Base-by-base conservation (phyloP, 176 grass and related monocot species). In the Urochloa ruziziensis region DNA sequence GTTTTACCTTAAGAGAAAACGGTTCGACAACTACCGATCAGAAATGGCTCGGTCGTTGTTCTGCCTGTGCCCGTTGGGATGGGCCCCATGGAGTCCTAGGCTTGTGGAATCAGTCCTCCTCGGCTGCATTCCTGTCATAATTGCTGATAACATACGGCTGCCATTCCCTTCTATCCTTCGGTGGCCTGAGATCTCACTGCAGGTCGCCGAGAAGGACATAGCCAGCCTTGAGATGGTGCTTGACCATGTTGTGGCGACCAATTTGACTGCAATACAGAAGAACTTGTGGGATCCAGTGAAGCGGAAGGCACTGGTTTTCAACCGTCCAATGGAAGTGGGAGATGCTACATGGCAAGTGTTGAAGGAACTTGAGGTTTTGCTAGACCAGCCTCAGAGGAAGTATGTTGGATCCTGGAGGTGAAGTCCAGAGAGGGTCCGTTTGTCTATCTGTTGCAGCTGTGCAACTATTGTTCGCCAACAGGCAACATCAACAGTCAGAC, bases 31-130 rank as follows among this genome's bases (percentile, higher is more conserved):
- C 43, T 94, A 94, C 47, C 83, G 84, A 54, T 82, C 86, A 15
- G 95, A 97, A 89, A 97, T 97, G 75, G 90, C 92, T 35, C 86
- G 90, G 10, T 94, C 95, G 0, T 67, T 91, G 21, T 97, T 94
- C 86, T 97, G 95, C 51, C 84, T 97, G 36, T 97, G 95, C 64
- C 95, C 95, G 0, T 78, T 97, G 65, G 95, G 95, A 47, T 97
- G 95, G 95, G 95, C 95, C 1, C 95, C 95, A 4, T 97, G 95
- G 95, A 97, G 95, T 60, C 92, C 96, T 39, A 84, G 96, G 54
- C 84, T 98, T 1, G 91, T 98, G 67, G 95, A 98, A 80, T 89
- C 95, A 21, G 96, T 98, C 49, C 82, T 91, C 17, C 84, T 95
- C 1, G 96, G 96, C 1, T 98, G 96, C 62, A 61, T 98, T 8